Percentiles rank a stretch among this genome's conserved stretches.
phyloP scores from a whole-genome alignment of 345 rosid species.

The Arabidopsis suecica region DNA sequence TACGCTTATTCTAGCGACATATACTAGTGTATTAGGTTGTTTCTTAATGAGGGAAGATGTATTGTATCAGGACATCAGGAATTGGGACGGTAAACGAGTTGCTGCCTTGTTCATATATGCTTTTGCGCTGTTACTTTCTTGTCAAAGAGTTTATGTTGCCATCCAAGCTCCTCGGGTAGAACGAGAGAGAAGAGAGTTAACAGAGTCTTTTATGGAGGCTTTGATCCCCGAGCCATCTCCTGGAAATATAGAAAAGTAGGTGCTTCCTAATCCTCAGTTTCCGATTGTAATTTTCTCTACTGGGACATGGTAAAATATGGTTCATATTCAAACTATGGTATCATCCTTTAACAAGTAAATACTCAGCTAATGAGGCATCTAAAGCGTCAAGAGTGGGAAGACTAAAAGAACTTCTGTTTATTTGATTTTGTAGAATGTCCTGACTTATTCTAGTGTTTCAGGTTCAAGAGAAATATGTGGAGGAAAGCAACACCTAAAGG shows the following conservation, averaged over 20 bases:
- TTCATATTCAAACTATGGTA: not conserved
- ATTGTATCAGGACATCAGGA: slow-evolving; percentile 71
- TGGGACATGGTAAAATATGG: slow-evolving; percentile 6
- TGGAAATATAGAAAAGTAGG: slow-evolving; percentile 69
- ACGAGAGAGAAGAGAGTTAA: slow-evolving; percentile 68
- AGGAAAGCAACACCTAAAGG: slow-evolving; percentile 86
- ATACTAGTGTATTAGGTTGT: not conserved
- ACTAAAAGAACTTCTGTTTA: slow-evolving; percentile 14
- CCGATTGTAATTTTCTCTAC: slow-evolving; percentile 2
- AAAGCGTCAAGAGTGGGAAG: slow-evolving; percentile 22
- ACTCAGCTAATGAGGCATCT: slow-evolving; percentile 11
- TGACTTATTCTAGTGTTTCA: slow-evolving; percentile 45
- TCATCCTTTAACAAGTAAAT: not conserved
- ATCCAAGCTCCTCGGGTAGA: slow-evolving; percentile 68
- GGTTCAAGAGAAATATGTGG: slow-evolving; percentile 91
- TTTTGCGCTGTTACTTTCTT: slow-evolving; percentile 59
- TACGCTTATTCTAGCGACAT: slow-evolving; percentile 3
- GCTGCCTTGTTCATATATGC: slow-evolving; percentile 66
- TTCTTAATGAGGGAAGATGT: slow-evolving; percentile 13
- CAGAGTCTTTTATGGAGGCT: slow-evolving; percentile 96
- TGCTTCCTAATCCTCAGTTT: slow-evolving; percentile 20
- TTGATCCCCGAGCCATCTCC: slow-evolving; percentile 95
- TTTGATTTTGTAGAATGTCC: slow-evolving; percentile 33
- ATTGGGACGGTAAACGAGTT: slow-evolving; percentile 74
- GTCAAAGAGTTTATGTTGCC: slow-evolving; percentile 65